Conservation (phyloP, 306 rosid species). For the Cicer chorassanicum region DNA sequence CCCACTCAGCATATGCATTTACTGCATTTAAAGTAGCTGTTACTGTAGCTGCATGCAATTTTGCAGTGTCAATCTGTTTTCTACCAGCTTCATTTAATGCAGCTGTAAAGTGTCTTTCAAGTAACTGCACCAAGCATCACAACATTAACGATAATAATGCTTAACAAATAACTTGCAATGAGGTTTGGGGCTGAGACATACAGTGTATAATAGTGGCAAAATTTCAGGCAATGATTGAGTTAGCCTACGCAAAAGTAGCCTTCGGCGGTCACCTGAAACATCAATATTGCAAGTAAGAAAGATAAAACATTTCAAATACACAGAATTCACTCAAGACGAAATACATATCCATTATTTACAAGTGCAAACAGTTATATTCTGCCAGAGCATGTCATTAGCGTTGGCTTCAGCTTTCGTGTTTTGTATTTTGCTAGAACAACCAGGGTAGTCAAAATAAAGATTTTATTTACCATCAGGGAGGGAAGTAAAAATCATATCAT, state of each 20-base stretch:
- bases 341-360: conserved; percentile 18
- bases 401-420: neutral
- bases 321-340: conserved; percentile 41
- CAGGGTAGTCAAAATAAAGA: neutral
- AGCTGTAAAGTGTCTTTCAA: conserved; percentile 87
- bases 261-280: conserved; percentile 79
- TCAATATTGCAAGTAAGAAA: conserved; percentile 44
- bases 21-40: conserved; percentile 81
- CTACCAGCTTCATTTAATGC: conserved; percentile 77
- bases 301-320: conserved; percentile 37
- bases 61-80: conserved; percentile 73
- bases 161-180: conserved; percentile 28
- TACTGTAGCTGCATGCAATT: conserved; percentile 82
- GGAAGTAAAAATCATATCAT: neutral
- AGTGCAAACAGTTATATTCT: conserved; percentile 9
- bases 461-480: neutral
- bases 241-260: conserved; percentile 88
- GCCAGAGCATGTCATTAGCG: conserved; percentile 25
- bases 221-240: conserved; percentile 86
- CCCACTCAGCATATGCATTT: conserved; percentile 99
- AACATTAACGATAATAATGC: conserved; percentile 41
- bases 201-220: conserved; percentile 81
- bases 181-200: conserved; percentile 51
- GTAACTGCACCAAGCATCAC: conserved; percentile 67
- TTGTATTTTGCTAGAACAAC: conserved; percentile 2